Evolutionary conservation across 345 rosid genomes (phyloP).

Genomic region (Mallotus nudiflorus): DNA sequence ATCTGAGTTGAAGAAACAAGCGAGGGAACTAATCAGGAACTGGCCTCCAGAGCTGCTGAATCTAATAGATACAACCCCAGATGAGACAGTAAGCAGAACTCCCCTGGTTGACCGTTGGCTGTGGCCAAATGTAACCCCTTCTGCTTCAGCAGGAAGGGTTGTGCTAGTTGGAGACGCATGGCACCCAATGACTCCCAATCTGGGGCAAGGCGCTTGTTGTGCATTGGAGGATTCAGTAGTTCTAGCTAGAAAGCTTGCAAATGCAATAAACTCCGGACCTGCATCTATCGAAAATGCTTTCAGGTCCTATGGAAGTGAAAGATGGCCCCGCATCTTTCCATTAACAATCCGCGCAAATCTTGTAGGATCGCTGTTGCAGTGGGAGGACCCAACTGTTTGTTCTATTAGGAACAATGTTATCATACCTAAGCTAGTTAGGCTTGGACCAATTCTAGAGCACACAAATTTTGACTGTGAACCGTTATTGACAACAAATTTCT

Average conservation of each 20-base stretch:
- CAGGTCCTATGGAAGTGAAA: slow-evolving; percentile 62
- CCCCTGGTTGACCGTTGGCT: slow-evolving; percentile 87
- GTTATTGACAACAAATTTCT: slow-evolving; percentile 28
- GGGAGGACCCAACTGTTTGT: slow-evolving; percentile 81
- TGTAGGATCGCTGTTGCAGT: slow-evolving; percentile 81
- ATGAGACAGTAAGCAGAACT: slow-evolving; percentile 68
- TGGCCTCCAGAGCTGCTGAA: slow-evolving; percentile 68
- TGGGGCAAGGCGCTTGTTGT: slow-evolving; percentile 91
- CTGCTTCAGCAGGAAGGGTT: slow-evolving; percentile 59
- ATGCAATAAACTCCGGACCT: slow-evolving; percentile 43
- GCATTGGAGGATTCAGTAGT: slow-evolving; percentile 84
- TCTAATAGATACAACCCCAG: slow-evolving; percentile 63
- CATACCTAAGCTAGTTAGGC: slow-evolving; percentile 66
- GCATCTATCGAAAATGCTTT: slow-evolving; percentile 55
- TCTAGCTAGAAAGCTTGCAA: slow-evolving; percentile 63
- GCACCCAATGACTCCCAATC: slow-evolving; percentile 98
- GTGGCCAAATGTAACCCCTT: slow-evolving; percentile 70
- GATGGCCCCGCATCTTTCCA: slow-evolving; percentile 78
- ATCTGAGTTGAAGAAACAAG: slow-evolving; percentile 55
- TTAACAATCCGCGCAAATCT: slow-evolving; percentile 69
- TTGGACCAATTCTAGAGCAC: slow-evolving; percentile 78
- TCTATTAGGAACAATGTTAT: slow-evolving; percentile 56
- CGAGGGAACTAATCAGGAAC: slow-evolving; percentile 54
- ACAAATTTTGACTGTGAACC: slow-evolving; percentile 80
- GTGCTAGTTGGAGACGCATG: slow-evolving; percentile 90